Evolutionary conservation across 225 moss, liverwort and hornwort species (phyloP).

Genomic region (Pseudisothecium myosuroides): DNA sequence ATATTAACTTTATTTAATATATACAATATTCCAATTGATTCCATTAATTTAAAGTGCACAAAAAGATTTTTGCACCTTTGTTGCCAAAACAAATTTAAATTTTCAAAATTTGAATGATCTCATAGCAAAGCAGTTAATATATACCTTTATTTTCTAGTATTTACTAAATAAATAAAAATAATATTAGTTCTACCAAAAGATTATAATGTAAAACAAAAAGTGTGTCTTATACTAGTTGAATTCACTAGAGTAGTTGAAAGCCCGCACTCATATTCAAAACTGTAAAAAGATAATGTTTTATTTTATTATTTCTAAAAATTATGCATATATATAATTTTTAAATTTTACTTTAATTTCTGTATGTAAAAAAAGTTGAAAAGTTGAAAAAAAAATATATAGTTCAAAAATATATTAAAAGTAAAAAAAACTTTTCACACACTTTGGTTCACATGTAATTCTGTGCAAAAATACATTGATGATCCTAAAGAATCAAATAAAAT

Average conservation of each 20-base stretch:
- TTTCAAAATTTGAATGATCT: not conserved
- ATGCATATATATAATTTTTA: no score
- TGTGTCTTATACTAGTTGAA: not conserved
- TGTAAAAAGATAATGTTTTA: no score
- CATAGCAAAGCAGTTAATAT: not conserved
- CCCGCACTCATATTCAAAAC: not conserved
- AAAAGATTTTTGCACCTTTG: not conserved
- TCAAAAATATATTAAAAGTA: not conserved
- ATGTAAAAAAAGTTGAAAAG: not conserved
- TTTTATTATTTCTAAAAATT: not conserved
- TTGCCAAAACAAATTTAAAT: not conserved
- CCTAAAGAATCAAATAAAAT: not conserved
- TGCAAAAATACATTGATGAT: not conserved
- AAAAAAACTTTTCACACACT: not conserved
- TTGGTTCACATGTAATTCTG: fast-evolving
- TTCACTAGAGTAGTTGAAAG: not conserved
- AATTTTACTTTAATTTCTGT: not conserved
- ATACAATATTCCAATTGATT: not conserved
- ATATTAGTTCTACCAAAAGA: not conserved
- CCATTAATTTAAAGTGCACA: not conserved
- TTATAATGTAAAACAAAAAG: not conserved
- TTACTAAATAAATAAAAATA: not conserved
- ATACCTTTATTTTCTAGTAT: not conserved
- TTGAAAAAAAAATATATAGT: not conserved
- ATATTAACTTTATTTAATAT: no score